These are phyloP conservation scores for Cordyceps farinosa DNA, from an alignment of 2,329 filamentous ascomycete genomes.

Conservation along the genomic window DNA sequence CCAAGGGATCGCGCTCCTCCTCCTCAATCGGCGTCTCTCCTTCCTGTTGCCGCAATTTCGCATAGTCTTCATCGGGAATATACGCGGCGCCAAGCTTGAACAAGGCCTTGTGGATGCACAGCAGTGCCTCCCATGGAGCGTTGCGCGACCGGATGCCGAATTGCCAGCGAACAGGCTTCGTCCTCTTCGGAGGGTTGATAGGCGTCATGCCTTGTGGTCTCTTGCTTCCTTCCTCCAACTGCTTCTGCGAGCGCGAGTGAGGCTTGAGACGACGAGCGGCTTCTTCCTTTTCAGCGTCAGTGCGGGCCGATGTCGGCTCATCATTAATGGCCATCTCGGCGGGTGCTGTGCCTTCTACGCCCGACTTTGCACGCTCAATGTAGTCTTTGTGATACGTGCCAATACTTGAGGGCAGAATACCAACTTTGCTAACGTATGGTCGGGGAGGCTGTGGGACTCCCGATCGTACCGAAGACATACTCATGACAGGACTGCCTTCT, in stretches of 20 bases:
- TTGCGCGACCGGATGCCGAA: constrained; percentile 96
- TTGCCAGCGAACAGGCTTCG: constrained; percentile 88
- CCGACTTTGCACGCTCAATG: constrained; percentile 68
- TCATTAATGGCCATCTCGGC: constrained; percentile 45
- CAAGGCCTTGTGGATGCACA: constrained; percentile 92
- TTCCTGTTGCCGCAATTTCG: constrained; percentile 30
- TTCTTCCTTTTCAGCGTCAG: constrained; percentile 74
- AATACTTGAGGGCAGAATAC: constrained; percentile 85
- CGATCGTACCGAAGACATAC: constrained; percentile 53
- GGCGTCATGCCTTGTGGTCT: constrained; percentile 62
- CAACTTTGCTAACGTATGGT: constrained; percentile 76
- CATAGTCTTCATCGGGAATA: constrained; percentile 63
- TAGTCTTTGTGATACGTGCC: constrained; percentile 88
- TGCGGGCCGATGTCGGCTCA: constrained; percentile 49
- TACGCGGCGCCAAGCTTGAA: constrained; percentile 85
- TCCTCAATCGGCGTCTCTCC: constrained; percentile 35
- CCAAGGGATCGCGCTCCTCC: constrained; percentile 34
- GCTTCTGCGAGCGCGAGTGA: constrained; percentile 69
- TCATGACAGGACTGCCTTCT: constrained; percentile 48
- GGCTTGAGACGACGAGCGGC: constrained; percentile 79
- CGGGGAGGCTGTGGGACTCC: constrained; percentile 49
- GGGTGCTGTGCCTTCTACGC: constrained; percentile 42
- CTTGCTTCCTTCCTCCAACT: constrained; percentile 60
- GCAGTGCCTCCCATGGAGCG: constrained; percentile 86
- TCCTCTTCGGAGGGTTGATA: constrained; percentile 63